Evolutionary conservation across 805 yeast species (phyloP).

Genomic region (Saccharomycopsis babjevae): DNA sequence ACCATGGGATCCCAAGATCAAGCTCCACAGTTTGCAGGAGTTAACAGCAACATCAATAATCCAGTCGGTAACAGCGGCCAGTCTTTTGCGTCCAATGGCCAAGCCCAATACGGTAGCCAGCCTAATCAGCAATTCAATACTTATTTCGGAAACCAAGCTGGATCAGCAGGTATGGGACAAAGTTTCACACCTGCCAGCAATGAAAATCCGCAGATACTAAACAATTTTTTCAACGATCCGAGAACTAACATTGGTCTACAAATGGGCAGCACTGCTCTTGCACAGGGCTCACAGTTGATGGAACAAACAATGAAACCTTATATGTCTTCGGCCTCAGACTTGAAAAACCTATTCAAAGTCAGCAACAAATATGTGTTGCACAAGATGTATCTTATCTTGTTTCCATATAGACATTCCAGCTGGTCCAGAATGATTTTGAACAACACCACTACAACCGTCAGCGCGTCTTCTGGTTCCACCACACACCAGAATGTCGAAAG

Average conservation of each 20-base stretch:
- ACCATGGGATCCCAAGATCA: background rate
- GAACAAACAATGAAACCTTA: slow-evolving; percentile 55
- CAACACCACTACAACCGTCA: slow-evolving; percentile 23
- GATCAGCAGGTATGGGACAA: background rate
- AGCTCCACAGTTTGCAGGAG: background rate
- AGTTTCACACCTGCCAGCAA: background rate
- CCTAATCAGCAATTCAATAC: background rate
- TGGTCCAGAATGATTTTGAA: slow-evolving; percentile 55
- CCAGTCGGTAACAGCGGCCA: background rate
- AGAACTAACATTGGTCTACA: slow-evolving; percentile 79
- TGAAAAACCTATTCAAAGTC: slow-evolving; percentile 85
- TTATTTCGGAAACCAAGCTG: background rate
- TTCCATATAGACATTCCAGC: slow-evolving; percentile 77
- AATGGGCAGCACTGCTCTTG: slow-evolving; percentile 76
- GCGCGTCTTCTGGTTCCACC: background rate
- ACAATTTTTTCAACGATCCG: slow-evolving; percentile 59
- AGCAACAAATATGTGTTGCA: slow-evolving; percentile 75
- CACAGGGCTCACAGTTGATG: slow-evolving; percentile 69
- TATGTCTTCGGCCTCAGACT: slow-evolving; percentile 32
- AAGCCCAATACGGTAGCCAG: background rate
- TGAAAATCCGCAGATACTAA: background rate
- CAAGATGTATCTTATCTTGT: slow-evolving; percentile 62
- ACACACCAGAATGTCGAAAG: slow-evolving; percentile 19
- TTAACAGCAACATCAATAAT: background rate
- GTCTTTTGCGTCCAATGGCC: background rate